Percentiles rank a stretch among this genome's conserved stretches.
Conservation (phyloP, 2,329 filamentous ascomycete species). For the Sporothrix globosa region DNA sequence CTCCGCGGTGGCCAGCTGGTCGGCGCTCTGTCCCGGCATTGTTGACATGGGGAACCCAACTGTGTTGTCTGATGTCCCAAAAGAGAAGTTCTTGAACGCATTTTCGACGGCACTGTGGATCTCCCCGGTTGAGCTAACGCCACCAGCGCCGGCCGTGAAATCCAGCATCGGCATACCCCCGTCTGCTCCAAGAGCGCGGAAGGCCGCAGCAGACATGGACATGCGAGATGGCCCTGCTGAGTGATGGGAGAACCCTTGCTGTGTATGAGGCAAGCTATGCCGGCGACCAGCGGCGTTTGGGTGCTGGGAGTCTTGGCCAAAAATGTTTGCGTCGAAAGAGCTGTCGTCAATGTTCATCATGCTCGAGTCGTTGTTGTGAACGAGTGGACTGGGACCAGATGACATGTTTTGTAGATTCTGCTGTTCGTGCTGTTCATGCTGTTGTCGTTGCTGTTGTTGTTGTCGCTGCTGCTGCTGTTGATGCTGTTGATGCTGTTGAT, state of each 20-base stretch:
- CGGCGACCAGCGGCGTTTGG: neutral
- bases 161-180: slow-evolving; percentile 28
- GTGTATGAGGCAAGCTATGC: slow-evolving; percentile 18
- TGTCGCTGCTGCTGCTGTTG: slow-evolving; percentile 19
- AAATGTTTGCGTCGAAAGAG: slow-evolving; percentile 5
- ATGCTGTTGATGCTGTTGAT: slow-evolving; percentile 7
- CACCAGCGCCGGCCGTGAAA: slow-evolving; percentile 5
- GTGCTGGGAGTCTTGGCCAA: neutral
- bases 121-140: slow-evolving; percentile 14
- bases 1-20: slow-evolving; percentile 4
- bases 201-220: slow-evolving; percentile 25
- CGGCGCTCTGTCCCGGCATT: neutral
- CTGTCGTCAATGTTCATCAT: slow-evolving; percentile 20
- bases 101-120: slow-evolving; percentile 26
- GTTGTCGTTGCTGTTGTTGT: slow-evolving; percentile 12
- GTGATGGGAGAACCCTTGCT: neutral
- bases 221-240: slow-evolving; percentile 18
- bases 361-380: neutral
- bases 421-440: slow-evolving; percentile 26
- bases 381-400: neutral
- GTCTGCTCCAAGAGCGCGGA: slow-evolving; percentile 15
- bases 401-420: neutral
- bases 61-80: slow-evolving; percentile 8
- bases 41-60: slow-evolving; percentile 2
- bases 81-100: slow-evolving; percentile 30